Conservation (phyloP, 2,329 filamentous ascomycete genomes). For the Sarocladium strictum region DNA sequence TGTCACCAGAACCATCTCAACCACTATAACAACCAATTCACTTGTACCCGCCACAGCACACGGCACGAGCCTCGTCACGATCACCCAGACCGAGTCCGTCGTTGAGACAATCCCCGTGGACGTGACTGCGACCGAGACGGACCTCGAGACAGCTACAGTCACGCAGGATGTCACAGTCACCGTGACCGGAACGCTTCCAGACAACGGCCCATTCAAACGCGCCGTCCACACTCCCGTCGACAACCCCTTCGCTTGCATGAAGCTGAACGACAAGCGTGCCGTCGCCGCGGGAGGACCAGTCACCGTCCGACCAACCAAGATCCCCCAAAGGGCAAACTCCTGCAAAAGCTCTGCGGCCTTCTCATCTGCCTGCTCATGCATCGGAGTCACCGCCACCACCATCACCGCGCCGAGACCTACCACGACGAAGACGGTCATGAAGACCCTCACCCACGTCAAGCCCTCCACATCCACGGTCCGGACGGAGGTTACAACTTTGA, state of each 20-base stretch:
- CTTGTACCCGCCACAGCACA: neutral
- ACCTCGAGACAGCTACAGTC: neutral
- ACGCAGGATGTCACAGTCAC: neutral
- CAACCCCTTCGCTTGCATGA: too few relatives aligned
- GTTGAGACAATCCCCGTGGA: neutral
- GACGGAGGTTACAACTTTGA: too few relatives aligned
- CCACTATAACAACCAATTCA: neutral
- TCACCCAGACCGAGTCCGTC: neutral
- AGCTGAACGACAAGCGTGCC: too few relatives aligned
- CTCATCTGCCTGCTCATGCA: constrained; percentile 19
- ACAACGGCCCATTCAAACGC: constrained; percentile 2
- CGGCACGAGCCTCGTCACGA: neutral
- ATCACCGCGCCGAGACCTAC: constrained; percentile 12
- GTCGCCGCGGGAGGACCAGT: too few relatives aligned
- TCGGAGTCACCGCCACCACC: constrained; percentile 16
- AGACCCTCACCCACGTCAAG: constrained; percentile 8
- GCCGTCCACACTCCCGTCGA: too few relatives aligned
- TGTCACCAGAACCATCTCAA: neutral
- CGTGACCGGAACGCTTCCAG: too few relatives aligned
- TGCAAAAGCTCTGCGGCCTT: constrained; percentile 17
- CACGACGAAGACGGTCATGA: constrained; percentile 11
- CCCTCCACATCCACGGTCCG: constrained; percentile 11
- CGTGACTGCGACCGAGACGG: neutral
- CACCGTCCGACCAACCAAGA: constrained; percentile 3
- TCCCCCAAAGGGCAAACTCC: constrained; percentile 6